phyloP scores from a whole-genome alignment of 2,329 filamentous ascomycete species.

The Ascochyta viciae-villosae region DNA sequence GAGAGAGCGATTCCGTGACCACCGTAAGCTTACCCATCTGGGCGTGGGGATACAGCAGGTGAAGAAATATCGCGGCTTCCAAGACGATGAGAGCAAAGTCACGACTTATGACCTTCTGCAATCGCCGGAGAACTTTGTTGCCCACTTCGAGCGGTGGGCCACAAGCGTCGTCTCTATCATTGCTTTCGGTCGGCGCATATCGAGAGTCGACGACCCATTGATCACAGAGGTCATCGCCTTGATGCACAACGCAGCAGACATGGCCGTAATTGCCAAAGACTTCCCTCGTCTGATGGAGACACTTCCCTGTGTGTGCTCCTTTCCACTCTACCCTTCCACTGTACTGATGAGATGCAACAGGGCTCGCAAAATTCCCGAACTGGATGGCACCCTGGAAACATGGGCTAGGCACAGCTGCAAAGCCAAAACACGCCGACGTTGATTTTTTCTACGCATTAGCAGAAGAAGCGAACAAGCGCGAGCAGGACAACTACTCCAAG shows the following conservation, averaged over 20 bases:
- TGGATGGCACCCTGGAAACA: conserved; percentile 46
- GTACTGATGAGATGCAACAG: background rate
- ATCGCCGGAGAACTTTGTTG: conserved; percentile 57
- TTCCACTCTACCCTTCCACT: too few relatives aligned
- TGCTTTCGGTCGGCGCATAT: conserved; percentile 63
- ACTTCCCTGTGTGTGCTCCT: conserved; percentile 50
- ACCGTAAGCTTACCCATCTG: conserved; percentile 45
- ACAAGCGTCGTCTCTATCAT: conserved; percentile 64
- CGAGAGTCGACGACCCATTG: conserved; percentile 61
- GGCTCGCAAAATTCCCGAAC: conserved; percentile 35
- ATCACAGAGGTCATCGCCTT: conserved; percentile 66
- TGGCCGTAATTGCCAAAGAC: conserved; percentile 58
- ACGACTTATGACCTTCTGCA: conserved; percentile 58
- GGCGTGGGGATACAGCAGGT: conserved; percentile 59
- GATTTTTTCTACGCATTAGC: conserved; percentile 48
- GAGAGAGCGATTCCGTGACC: conserved; percentile 41
- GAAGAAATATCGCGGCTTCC: conserved; percentile 60
- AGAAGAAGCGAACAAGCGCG: conserved; percentile 38
- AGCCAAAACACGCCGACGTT: conserved; percentile 34
- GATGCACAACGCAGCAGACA: conserved; percentile 64
- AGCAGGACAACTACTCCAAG: conserved; percentile 45
- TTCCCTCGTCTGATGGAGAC: conserved; percentile 67
- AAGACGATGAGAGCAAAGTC: conserved; percentile 65
- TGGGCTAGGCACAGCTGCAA: conserved; percentile 37
- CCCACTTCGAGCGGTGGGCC: conserved; percentile 62